A percentile compares a stretch with the other conserved stretches of the same genome.
phyloP scores from a whole-genome alignment of 192 early-diverging fungal genomes.

The Spizellomyces punctatus region DNA sequence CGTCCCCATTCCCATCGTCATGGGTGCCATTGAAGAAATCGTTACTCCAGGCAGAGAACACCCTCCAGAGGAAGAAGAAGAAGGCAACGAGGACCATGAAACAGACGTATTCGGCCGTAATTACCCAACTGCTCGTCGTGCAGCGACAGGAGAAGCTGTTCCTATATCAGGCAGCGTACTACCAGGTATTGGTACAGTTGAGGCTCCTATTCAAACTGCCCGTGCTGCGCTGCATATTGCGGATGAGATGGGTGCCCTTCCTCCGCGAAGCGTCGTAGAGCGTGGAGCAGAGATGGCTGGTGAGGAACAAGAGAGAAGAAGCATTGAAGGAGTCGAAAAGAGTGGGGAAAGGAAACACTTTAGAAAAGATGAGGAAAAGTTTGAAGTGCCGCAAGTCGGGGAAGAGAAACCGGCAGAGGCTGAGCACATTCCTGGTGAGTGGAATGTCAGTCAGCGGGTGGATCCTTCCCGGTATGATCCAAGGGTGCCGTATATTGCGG shows the following conservation, averaged over 20 bases:
- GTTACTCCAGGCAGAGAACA: not conserved
- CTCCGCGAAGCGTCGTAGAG: not conserved
- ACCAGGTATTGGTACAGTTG: conserved; percentile 11
- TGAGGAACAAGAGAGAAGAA: conserved; percentile 2
- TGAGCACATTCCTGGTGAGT: not conserved
- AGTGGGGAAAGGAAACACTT: not conserved
- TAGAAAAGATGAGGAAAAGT: not conserved
- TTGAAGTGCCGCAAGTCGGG: not conserved
- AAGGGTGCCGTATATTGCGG: conserved; percentile 30
- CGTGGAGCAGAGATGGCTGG: not conserved
- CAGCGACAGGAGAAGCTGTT: conserved; percentile 13
- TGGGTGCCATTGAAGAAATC: too few species aligned
- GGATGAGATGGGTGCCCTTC: not conserved
- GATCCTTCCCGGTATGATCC: conserved; percentile 15
- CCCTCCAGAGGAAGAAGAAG: conserved; percentile 4
- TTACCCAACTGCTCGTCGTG: not conserved
- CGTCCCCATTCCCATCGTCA: too few species aligned
- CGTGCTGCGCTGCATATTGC: conserved; percentile 8
- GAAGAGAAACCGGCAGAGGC: not conserved
- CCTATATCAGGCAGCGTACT: conserved; percentile 5
- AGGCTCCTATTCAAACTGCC: conserved; percentile 3
- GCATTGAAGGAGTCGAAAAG: not conserved
- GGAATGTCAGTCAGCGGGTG: conserved; percentile 26
- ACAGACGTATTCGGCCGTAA: too few species aligned
- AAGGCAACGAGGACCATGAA: not conserved